phyloP scores from a whole-genome alignment of 768 basidiomycete genomes.

The Mycena rosella region DNA sequence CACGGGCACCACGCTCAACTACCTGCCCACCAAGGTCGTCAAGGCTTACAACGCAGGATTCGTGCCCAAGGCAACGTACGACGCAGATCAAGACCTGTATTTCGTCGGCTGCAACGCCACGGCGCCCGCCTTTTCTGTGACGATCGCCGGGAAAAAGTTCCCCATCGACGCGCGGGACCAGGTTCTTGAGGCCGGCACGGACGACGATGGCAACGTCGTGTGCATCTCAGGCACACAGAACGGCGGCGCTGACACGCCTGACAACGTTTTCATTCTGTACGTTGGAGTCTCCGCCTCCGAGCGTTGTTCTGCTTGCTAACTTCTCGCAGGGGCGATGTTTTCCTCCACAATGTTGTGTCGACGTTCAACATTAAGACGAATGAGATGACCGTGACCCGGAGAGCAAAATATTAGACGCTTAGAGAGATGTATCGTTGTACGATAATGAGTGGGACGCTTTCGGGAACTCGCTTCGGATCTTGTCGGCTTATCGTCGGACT shows the following conservation, averaged over 20 bases:
- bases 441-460: background rate
- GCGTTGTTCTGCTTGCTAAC: background rate
- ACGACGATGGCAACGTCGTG: slow-evolving; percentile 27
- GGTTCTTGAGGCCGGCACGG: slow-evolving; percentile 28
- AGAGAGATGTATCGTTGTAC: background rate
- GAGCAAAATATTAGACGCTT: slow-evolving; percentile 28
- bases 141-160: slow-evolving; percentile 37
- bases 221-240: slow-evolving; percentile 38
- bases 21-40: slow-evolving; percentile 37
- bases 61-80: slow-evolving; percentile 34
- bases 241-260: slow-evolving; percentile 33
- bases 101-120: slow-evolving; percentile 37
- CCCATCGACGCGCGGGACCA: slow-evolving; percentile 39
- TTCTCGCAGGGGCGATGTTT: slow-evolving; percentile 37
- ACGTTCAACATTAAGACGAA: slow-evolving; percentile 38
- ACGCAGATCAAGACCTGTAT: slow-evolving; percentile 30
- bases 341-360: slow-evolving; percentile 41
- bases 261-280: slow-evolving; percentile 38
- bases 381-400: slow-evolving; percentile 35
- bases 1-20: slow-evolving; percentile 37
- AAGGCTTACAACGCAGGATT: slow-evolving; percentile 37
- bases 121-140: slow-evolving; percentile 38
- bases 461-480: too few relatives aligned
- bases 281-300: slow-evolving; percentile 1
- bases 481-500: too few relatives aligned